phyloP scores from a whole-genome alignment of 352 stramenopile genomes.

The Aphanomyces astaci region DNA sequence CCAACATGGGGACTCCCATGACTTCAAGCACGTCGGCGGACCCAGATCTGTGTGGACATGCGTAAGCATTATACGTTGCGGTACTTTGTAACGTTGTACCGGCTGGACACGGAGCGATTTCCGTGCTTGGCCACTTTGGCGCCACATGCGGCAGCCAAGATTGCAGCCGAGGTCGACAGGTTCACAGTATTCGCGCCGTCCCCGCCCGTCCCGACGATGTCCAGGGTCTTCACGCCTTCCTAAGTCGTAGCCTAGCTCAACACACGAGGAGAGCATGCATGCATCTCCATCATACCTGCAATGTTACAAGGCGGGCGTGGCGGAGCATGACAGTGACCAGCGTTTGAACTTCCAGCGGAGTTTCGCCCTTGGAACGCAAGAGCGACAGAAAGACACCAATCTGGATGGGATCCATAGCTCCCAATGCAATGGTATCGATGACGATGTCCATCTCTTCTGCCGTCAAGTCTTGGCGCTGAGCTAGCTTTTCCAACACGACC shows the following conservation, averaged over 20 bases:
- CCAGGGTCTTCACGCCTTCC: conserved; percentile 70
- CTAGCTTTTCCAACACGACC: conserved; percentile 62
- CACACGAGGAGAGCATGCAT: too few relatives aligned
- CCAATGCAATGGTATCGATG: conserved; percentile 66
- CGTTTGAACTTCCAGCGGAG: conserved; percentile 88
- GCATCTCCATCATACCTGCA: conserved; percentile 29
- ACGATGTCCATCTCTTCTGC: conserved; percentile 57
- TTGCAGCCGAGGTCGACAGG: conserved; percentile 92
- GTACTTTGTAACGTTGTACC: too few relatives aligned
- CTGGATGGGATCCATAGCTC: conserved; percentile 37
- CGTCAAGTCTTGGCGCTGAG: conserved; percentile 58
- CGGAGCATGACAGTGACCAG: conserved; percentile 95
- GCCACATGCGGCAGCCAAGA: conserved; percentile 92
- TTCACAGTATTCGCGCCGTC: conserved; percentile 99
- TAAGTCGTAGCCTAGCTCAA: neutral
- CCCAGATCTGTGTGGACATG: conserved; percentile 49
- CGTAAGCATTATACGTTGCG: neutral
- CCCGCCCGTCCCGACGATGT: conserved; percentile 98
- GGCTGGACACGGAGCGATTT: conserved; percentile 93
- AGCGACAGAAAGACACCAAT: conserved; percentile 92
- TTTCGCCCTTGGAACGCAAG: conserved; percentile 93
- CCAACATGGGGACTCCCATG: conserved; percentile 94
- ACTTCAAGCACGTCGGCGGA: conserved; percentile 96
- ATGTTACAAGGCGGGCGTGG: conserved; percentile 77
- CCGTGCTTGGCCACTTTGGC: conserved; percentile 94